Conservation (phyloP, 768 basidiomycete genomes). For the Suillus fuscotomentosus region DNA sequence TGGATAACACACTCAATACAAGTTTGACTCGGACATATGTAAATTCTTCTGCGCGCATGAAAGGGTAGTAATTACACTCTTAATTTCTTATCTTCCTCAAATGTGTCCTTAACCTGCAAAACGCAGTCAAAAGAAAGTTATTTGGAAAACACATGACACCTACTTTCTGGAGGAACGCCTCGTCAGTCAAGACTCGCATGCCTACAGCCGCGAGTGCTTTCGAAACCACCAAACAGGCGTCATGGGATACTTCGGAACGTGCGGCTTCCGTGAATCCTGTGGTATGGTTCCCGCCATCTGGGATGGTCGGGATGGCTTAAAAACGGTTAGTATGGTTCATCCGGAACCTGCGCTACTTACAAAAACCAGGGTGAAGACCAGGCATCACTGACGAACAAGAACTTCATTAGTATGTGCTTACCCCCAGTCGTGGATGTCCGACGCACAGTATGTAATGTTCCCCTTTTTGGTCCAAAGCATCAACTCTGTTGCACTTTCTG, state of each 20-base stretch:
- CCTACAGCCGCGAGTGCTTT: conserved; percentile 66
- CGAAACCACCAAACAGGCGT: conserved; percentile 58
- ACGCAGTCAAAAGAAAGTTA: not conserved
- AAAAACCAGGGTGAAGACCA: conserved; percentile 63
- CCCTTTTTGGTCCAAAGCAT: not conserved
- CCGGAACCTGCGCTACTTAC: conserved; percentile 3
- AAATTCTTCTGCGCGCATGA: not conserved
- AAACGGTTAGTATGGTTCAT: not conserved
- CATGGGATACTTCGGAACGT: conserved; percentile 53
- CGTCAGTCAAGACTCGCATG: conserved; percentile 60
- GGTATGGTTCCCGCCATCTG: conserved; percentile 72
- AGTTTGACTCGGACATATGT: not conserved
- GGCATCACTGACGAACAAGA: conserved; percentile 36
- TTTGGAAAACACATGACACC: conserved; percentile 6
- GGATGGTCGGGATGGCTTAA: conserved; percentile 64
- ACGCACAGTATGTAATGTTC: conserved; percentile 64
- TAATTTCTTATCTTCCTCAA: conserved; percentile 37
- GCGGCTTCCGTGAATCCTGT: conserved; percentile 57
- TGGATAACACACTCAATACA: not conserved
- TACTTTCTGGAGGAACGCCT: conserved; percentile 55
- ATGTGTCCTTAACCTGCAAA: conserved; percentile 40
- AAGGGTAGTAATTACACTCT: conserved; percentile 4
- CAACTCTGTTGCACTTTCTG: not conserved
- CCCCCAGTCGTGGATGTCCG: not conserved
- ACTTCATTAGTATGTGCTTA: conserved; percentile 10